Conservation (phyloP, 1,284 basidiomycete genomes). For the Tremellales sp. region DNA sequence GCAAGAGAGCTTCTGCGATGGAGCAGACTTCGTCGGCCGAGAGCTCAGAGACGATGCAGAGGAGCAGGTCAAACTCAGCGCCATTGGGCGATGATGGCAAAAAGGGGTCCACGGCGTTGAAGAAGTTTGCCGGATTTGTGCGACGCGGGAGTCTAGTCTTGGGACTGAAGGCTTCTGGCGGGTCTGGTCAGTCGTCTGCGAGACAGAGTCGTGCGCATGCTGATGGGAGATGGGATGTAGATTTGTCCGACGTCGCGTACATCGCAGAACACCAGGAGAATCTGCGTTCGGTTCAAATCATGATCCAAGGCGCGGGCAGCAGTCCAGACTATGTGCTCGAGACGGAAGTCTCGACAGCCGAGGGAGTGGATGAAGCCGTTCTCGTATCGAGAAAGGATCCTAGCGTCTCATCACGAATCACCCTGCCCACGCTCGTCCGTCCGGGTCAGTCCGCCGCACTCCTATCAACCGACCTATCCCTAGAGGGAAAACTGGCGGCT, state of each 20-base stretch:
- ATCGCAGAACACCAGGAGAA: slow-evolving; percentile 81
- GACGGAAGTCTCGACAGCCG: slow-evolving; percentile 37
- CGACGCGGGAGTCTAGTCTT: slow-evolving; percentile 19
- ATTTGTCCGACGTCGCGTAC: slow-evolving; percentile 48
- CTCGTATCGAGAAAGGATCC: slow-evolving; percentile 61
- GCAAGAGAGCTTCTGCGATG: neutral
- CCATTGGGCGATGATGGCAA: slow-evolving; percentile 7
- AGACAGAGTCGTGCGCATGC: neutral
- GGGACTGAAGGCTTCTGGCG: slow-evolving; percentile 11
- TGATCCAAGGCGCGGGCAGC: slow-evolving; percentile 47
- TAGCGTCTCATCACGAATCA: slow-evolving; percentile 57
- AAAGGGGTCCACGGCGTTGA: slow-evolving; percentile 10
- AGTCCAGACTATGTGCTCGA: slow-evolving; percentile 28
- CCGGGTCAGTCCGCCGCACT: slow-evolving; percentile 62
- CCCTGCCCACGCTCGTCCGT: slow-evolving; percentile 61
- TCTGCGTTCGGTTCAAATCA: slow-evolving; percentile 67
- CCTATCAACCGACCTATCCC: slow-evolving; percentile 56
- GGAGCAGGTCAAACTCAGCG: slow-evolving; percentile 12
- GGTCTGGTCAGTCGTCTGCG: slow-evolving; percentile 13
- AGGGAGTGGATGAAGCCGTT: slow-evolving; percentile 55
- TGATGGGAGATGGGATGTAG: slow-evolving; percentile 11
- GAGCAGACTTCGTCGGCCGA: neutral
- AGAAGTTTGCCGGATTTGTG: slow-evolving; percentile 26
- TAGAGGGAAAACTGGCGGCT: slow-evolving; percentile 63
- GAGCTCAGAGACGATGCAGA: neutral